phyloP scores from a whole-genome alignment of 2,329 filamentous ascomycete species.

The Dactylellina cionopaga region DNA sequence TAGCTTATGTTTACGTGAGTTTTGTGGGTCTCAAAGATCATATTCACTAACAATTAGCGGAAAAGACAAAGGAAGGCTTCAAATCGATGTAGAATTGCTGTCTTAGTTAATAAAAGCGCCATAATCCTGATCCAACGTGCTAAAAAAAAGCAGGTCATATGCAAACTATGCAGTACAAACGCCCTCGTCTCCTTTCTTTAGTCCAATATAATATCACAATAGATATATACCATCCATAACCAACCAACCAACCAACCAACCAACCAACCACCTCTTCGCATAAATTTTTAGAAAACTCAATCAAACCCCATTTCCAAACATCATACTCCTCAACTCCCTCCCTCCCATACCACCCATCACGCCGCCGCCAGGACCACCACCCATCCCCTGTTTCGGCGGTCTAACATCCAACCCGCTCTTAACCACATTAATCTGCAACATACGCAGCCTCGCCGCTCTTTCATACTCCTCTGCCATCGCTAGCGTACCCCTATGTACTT shows the following conservation, averaged over 20 bases:
- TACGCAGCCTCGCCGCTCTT: slow-evolving; percentile 76
- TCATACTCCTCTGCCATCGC: slow-evolving; percentile 76
- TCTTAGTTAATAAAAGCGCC: slow-evolving; percentile 16
- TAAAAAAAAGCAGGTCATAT: slow-evolving; percentile 9
- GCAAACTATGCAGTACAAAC: slow-evolving; percentile 31
- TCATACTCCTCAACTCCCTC: slow-evolving; percentile 44
- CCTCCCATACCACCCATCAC: slow-evolving; percentile 13
- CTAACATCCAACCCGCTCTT: slow-evolving; percentile 79
- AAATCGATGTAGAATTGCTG: neutral
- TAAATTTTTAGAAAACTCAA: neutral
- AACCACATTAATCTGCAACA: slow-evolving; percentile 79
- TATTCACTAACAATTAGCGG: too few relatives aligned
- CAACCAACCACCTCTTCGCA: neutral
- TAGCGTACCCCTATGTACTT: slow-evolving; percentile 76
- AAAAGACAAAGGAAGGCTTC: too few relatives aligned
- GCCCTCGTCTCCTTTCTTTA: neutral
- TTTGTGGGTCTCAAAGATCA: too few relatives aligned
- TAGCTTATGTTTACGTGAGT: too few relatives aligned
- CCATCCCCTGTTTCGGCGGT: slow-evolving; percentile 55
- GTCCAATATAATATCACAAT: too few relatives aligned
- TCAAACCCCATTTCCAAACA: slow-evolving; percentile 49
- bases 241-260: neutral
- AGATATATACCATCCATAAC: too few relatives aligned
- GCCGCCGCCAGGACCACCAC: neutral
- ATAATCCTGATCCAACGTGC: neutral